These are phyloP conservation scores for Nicotiana rustica DNA, from an alignment of 305 asterid species.

Conservation along the genomic window DNA sequence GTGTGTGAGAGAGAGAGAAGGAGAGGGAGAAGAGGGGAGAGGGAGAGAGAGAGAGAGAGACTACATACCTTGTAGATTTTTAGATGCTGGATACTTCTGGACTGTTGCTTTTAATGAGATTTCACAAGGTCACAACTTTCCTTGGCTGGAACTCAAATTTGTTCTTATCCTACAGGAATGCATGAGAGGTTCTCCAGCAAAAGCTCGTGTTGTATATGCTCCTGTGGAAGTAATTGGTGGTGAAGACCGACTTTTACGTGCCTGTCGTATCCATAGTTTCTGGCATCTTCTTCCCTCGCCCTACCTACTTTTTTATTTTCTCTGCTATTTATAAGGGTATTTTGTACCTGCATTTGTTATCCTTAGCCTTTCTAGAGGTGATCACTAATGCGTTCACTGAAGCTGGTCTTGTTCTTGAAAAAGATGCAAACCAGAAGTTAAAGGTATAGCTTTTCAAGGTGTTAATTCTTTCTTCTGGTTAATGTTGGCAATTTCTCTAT, in stretches of 20 bases:
- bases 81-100: not conserved
- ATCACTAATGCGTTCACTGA: slow-evolving; percentile 81
- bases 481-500: slow-evolving; percentile 22
- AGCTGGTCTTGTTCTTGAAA: slow-evolving; percentile 87
- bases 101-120: not conserved
- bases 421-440: slow-evolving; percentile 63
- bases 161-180: slow-evolving; percentile 60
- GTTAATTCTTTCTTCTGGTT: not conserved
- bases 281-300: slow-evolving; percentile 36
- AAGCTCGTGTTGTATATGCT: slow-evolving; percentile 83
- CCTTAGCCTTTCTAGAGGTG: slow-evolving; percentile 78
- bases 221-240: slow-evolving; percentile 89
- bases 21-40: too few species aligned
- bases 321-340: not conserved
- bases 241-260: slow-evolving; percentile 79
- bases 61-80: not conserved
- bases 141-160: slow-evolving; percentile 22
- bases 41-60: not conserved
- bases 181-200: slow-evolving; percentile 77
- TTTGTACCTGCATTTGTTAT: slow-evolving; percentile 35
- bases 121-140: slow-evolving; percentile 12
- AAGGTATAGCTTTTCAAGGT: slow-evolving; percentile 56
- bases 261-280: slow-evolving; percentile 79
- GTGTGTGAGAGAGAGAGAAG: not conserved
- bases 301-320: slow-evolving; percentile 23